phyloP scores from a whole-genome alignment of 176 grass and related monocot species.

The Saccharum spontaneum region DNA sequence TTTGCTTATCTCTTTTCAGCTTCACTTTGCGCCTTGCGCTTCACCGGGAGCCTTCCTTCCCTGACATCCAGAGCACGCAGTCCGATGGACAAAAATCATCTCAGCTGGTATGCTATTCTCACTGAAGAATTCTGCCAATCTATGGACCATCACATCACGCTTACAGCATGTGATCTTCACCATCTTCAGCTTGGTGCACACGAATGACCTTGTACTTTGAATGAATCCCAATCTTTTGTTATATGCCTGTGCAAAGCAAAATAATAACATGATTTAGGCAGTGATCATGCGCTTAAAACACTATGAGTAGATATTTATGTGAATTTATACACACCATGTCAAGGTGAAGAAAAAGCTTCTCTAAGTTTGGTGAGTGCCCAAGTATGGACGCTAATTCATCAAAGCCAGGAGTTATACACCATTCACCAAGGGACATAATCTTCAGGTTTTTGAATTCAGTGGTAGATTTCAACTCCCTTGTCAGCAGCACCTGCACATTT shows the following conservation, averaged over 20 bases:
- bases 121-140: not conserved
- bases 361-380: conserved; percentile 27
- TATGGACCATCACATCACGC: not conserved
- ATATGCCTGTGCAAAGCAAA: conserved; percentile 10
- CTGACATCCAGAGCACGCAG: not conserved
- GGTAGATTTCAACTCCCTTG: not conserved
- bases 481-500: conserved; percentile 39
- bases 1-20: conserved; percentile 1
- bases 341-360: conserved; percentile 36
- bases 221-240: not conserved
- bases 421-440: conserved; percentile 43
- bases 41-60: not conserved
- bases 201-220: conserved; percentile 5
- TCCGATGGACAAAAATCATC: conserved; percentile 6
- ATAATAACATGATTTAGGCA: conserved; percentile 7
- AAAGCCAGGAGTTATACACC: conserved; percentile 23
- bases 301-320: not conserved
- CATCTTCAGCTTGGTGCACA: conserved; percentile 25
- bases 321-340: conserved; percentile 27
- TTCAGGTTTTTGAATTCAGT: conserved; percentile 33
- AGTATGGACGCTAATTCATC: conserved; percentile 33
- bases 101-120: not conserved
- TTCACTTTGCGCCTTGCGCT: not conserved
- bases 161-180: conserved; percentile 32
- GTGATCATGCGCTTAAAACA: not conserved